A percentile compares a stretch with the other conserved stretches of the same genome.
Evolutionary conservation across 2,329 filamentous ascomycete species (phyloP).

Genomic region (Rutstroemia sp.): DNA sequence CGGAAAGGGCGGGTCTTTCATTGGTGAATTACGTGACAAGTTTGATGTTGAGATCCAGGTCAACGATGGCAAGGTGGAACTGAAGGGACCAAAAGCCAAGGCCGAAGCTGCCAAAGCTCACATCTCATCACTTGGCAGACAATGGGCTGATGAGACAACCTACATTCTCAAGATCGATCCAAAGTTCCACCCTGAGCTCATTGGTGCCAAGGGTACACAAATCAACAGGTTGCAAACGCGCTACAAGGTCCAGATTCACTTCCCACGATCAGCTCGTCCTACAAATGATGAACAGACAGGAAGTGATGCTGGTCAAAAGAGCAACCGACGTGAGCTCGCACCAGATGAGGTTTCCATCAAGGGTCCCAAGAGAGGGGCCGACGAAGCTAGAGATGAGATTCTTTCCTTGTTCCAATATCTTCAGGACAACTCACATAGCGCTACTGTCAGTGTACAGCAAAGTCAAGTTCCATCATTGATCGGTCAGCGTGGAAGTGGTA

Average conservation of each 20-base stretch:
- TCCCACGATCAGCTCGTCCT: conserved; percentile 64
- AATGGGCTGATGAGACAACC: conserved; percentile 84
- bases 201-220: conserved; percentile 78
- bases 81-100: conserved; percentile 94
- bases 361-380: conserved; percentile 86
- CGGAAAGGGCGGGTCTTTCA: conserved; percentile 60
- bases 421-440: conserved; percentile 76
- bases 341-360: conserved; percentile 86
- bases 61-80: conserved; percentile 86
- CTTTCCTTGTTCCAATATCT: conserved; percentile 83
- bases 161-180: conserved; percentile 84
- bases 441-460: conserved; percentile 77
- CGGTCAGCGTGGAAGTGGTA: conserved; percentile 79
- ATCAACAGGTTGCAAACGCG: conserved; percentile 89
- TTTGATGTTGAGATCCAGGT: conserved; percentile 77
- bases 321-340: conserved; percentile 60
- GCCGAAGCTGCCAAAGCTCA: conserved; percentile 78
- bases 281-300: conserved; percentile 62
- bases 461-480: conserved; percentile 92
- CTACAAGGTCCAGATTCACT: conserved; percentile 93
- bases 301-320: conserved; percentile 62
- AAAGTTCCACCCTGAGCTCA: conserved; percentile 89
- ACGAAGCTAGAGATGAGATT: conserved; percentile 86
- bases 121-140: conserved; percentile 71
- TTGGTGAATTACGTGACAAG: conserved; percentile 57